These are phyloP conservation scores for Musa balbisiana DNA, from an alignment of 202 grass and related monocot genomes.

Conservation along the genomic window DNA sequence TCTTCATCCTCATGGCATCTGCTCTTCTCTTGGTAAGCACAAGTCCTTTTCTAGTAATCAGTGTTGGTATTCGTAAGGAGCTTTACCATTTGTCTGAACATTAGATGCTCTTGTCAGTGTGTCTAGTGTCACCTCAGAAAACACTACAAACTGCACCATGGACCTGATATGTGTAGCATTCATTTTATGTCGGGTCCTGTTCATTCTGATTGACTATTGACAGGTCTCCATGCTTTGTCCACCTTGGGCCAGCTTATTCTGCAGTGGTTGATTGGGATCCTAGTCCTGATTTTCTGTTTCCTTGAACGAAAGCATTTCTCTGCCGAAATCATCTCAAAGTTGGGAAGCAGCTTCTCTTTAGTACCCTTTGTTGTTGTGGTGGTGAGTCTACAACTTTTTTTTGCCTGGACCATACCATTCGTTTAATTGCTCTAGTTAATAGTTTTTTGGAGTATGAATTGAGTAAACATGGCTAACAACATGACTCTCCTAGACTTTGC, in stretches of 20 bases:
- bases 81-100: not conserved
- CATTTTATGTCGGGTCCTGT: slow-evolving; percentile 34
- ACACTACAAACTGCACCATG: not conserved
- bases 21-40: slow-evolving; percentile 70
- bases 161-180: slow-evolving; percentile 26
- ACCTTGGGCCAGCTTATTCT: slow-evolving; percentile 91
- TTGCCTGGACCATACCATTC: not conserved
- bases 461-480: not conserved
- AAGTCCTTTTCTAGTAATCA: not conserved
- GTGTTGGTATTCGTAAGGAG: not conserved
- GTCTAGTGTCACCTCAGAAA: not conserved
- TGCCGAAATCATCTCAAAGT: slow-evolving; percentile 66
- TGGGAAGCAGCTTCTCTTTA: slow-evolving; percentile 94
- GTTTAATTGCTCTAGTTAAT: too few species aligned
- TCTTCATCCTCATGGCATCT: slow-evolving; percentile 82
- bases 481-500: not conserved
- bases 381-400: slow-evolving; percentile 39
- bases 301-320: slow-evolving; percentile 65
- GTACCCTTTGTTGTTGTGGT: slow-evolving; percentile 88
- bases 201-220: slow-evolving; percentile 70
- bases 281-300: slow-evolving; percentile 88
- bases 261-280: slow-evolving; percentile 60
- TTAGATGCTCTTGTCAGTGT: not conserved
- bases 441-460: not conserved
- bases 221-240: slow-evolving; percentile 51